A percentile compares a stretch with the other conserved stretches of the same genome.
Evolutionary conservation across 805 yeast species (phyloP).

Genomic region (Starmerella etchellsii): DNA sequence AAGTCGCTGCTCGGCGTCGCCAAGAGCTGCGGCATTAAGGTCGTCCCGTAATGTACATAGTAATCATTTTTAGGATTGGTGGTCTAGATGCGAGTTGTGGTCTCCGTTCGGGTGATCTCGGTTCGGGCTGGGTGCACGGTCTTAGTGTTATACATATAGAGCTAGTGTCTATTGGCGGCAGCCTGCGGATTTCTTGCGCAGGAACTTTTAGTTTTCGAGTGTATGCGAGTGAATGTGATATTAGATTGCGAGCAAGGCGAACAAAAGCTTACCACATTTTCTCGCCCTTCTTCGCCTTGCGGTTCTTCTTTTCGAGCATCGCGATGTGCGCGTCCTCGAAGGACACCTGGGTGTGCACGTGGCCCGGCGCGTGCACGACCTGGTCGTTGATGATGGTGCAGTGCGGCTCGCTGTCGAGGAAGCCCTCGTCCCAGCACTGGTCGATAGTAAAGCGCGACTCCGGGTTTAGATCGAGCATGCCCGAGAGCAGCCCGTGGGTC

Average conservation of each 20-base stretch:
- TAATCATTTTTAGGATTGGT: too few relatives aligned
- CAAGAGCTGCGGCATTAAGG: slow-evolving; percentile 74
- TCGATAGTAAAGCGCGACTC: slow-evolving; percentile 44
- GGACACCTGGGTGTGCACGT: slow-evolving; percentile 77
- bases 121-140: too few relatives aligned
- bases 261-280: slow-evolving; percentile 30
- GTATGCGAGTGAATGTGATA: too few relatives aligned
- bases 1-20: slow-evolving; percentile 82
- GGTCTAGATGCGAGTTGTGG: too few relatives aligned
- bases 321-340: slow-evolving; percentile 94
- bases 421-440: slow-evolving; percentile 45
- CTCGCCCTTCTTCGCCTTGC: slow-evolving; percentile 41
- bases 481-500: slow-evolving; percentile 45
- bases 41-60: slow-evolving; percentile 39
- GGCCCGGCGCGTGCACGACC: slow-evolving; percentile 41
- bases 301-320: slow-evolving; percentile 62
- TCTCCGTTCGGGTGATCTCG: too few relatives aligned
- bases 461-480: slow-evolving; percentile 60
- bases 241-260: too few relatives aligned
- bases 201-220: too few relatives aligned
- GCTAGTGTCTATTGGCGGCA: too few relatives aligned
- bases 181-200: too few relatives aligned
- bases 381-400: slow-evolving; percentile 39
- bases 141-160: too few relatives aligned
- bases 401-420: slow-evolving; percentile 48